Evolutionary conservation across 352 stramenopile genomes (phyloP).

Genomic region (Pythium myriotylum): DNA sequence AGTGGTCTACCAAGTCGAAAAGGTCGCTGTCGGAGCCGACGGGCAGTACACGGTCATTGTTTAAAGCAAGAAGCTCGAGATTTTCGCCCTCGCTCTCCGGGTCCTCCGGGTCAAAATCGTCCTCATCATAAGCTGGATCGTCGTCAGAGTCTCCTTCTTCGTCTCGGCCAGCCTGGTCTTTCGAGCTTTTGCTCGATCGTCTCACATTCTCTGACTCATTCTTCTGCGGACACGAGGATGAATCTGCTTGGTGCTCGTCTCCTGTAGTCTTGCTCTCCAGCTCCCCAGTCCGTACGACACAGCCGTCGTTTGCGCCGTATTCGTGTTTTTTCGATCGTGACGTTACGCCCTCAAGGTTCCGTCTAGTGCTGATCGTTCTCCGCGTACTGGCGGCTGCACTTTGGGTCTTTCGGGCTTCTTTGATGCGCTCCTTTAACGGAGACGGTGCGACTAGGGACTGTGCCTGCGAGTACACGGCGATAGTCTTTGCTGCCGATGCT

Average conservation of each 20-base stretch:
- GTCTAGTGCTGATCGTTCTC: background rate
- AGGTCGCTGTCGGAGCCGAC: conserved; percentile 27
- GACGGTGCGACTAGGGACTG: background rate
- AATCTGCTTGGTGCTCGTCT: too few relatives aligned
- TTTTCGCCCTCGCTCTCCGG: background rate
- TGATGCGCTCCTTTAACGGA: background rate
- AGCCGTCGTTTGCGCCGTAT: background rate
- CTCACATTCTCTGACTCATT: too few relatives aligned
- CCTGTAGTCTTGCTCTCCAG: too few relatives aligned
- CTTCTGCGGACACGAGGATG: too few relatives aligned
- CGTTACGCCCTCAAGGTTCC: background rate
- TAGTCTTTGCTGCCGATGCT: background rate
- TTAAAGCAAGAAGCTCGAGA: background rate
- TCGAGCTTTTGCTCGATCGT: too few relatives aligned
- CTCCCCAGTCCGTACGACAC: too few relatives aligned
- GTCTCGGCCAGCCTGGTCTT: background rate
- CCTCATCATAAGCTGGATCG: background rate
- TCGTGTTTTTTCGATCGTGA: background rate
- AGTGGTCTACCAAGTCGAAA: conserved; percentile 15
- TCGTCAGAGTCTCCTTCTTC: background rate
- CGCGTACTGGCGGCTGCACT: background rate
- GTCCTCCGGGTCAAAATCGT: background rate
- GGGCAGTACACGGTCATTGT: conserved; percentile 6
- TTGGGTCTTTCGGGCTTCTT: background rate
- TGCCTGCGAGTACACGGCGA: background rate